These are phyloP conservation scores for Cystoisospora suis DNA, from an alignment of 169 alveolate species.

Conservation along the genomic window DNA sequence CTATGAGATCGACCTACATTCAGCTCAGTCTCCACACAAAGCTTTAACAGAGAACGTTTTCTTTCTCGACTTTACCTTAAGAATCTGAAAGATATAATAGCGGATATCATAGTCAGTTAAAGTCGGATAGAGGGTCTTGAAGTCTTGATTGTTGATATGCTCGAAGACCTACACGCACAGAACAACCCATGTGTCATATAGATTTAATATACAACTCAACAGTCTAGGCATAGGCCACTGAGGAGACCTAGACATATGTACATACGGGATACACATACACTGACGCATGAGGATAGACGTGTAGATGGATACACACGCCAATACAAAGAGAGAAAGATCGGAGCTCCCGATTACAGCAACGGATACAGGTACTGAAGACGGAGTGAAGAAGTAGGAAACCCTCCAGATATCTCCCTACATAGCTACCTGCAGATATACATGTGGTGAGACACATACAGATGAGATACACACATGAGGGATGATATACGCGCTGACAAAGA, in stretches of 20 bases:
- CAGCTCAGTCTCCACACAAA: too few species aligned
- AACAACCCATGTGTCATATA: background rate
- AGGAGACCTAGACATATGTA: background rate
- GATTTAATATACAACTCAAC: background rate
- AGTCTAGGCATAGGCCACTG: background rate
- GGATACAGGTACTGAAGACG: background rate
- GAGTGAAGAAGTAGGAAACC: too few species aligned
- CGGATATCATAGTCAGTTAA: constrained; percentile 93
- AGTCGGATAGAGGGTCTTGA: constrained; percentile 92
- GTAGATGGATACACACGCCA: background rate
- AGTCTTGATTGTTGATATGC: constrained; percentile 74
- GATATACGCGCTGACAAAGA: background rate
- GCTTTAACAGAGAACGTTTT: too few species aligned
- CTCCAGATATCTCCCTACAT: background rate
- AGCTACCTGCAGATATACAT: background rate
- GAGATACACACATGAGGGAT: background rate
- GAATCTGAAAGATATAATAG: constrained; percentile 93
- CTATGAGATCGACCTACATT: too few species aligned
- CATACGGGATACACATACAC: background rate
- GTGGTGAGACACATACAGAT: background rate
- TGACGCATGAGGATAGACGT: background rate
- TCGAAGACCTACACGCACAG: constrained; percentile 60
- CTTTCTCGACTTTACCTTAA: constrained; percentile 75
- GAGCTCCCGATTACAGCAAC: background rate
- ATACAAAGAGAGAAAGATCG: background rate